Conservation (phyloP, 169 alveolate species). For the Plasmodium cynomolgi region DNA sequence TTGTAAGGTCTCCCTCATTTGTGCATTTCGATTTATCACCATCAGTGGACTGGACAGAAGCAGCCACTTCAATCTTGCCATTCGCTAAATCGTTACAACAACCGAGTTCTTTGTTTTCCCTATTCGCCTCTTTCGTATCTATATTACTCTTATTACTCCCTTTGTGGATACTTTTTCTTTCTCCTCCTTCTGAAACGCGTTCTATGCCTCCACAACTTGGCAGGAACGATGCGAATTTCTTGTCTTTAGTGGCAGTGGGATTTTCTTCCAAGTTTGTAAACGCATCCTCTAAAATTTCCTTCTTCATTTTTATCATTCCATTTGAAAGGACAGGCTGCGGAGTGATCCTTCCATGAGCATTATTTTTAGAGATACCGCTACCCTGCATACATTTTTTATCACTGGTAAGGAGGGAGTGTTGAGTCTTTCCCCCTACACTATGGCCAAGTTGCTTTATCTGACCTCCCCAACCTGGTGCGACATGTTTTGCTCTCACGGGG, state of each 20-base stretch:
- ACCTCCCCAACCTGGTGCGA: neutral
- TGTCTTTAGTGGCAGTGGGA: neutral
- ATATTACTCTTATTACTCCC: conserved; percentile 4
- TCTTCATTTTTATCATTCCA: neutral
- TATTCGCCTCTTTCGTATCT: neutral
- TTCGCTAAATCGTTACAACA: neutral
- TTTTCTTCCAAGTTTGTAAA: neutral
- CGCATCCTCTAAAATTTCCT: neutral
- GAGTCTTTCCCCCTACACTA: neutral
- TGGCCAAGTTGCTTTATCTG: neutral
- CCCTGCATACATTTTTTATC: neutral
- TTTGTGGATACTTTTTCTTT: neutral
- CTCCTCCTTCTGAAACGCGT: neutral
- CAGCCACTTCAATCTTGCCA: neutral
- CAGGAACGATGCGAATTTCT: neutral
- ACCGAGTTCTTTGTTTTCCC: neutral
- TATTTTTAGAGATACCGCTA: neutral
- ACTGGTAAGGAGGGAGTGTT: neutral
- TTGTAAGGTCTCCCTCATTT: neutral
- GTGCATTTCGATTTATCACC: conserved; percentile 1
- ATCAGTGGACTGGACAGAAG: neutral
- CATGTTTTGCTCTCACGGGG: neutral
- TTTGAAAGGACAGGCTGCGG: neutral
- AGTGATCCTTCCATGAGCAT: neutral
- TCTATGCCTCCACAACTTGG: neutral